Evolutionary conservation across 148 eudicot species (phyloP).

Genomic region (Chenopodium formosanum): DNA sequence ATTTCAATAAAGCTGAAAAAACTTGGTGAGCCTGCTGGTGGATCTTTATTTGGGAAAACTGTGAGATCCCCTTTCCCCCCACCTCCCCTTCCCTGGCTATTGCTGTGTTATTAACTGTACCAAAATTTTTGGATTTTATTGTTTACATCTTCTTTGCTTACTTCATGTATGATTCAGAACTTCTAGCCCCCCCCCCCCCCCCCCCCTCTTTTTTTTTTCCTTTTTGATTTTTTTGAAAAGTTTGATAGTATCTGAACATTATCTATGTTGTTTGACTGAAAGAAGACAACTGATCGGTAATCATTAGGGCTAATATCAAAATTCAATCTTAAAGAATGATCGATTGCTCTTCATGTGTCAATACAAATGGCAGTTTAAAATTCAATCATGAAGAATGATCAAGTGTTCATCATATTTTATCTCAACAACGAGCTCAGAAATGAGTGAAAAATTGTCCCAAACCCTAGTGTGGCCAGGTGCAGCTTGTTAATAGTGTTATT

Average conservation of each 20-base stretch:
- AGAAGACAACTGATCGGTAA: not conserved
- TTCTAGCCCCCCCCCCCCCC: not conserved
- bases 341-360: not conserved
- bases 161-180: not conserved
- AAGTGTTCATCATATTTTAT: not conserved
- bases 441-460: not conserved
- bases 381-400: not conserved
- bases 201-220: not conserved
- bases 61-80: slow-evolving; percentile 38
- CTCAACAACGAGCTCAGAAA: not conserved
- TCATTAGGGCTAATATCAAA: not conserved
- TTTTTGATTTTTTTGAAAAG: not conserved
- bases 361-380: not conserved
- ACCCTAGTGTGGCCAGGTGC: not conserved
- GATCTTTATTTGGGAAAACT: slow-evolving; percentile 80
- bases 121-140: not conserved
- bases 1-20: slow-evolving; percentile 55
- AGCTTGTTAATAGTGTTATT: not conserved
- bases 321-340: not conserved
- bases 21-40: slow-evolving; percentile 85
- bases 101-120: not conserved
- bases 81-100: not conserved
- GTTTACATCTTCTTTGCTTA: not conserved
- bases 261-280: not conserved
- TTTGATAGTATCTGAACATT: not conserved